Evolutionary conservation across 2,329 filamentous ascomycete genomes (phyloP).

Genomic region (Fusarium irregulare): DNA sequence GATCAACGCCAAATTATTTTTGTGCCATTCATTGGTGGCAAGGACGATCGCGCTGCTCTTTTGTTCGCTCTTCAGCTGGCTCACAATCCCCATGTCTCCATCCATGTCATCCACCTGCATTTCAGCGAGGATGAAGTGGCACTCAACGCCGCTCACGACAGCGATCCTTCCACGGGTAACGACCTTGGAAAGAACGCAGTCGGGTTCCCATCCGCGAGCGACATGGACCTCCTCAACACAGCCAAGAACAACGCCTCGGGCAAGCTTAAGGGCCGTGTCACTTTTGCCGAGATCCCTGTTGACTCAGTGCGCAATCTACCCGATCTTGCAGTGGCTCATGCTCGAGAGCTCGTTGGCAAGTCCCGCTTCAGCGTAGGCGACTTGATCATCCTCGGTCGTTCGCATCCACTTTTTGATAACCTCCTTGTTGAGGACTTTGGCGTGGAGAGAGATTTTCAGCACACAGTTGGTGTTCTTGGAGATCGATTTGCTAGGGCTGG

Average conservation of each 20-base stretch:
- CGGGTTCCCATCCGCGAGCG: conserved; percentile 31
- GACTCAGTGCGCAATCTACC: conserved; percentile 43
- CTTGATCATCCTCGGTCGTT: conserved; percentile 45
- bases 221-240: conserved; percentile 47
- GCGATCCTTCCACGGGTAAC: conserved; percentile 20
- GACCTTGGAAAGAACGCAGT: conserved; percentile 18
- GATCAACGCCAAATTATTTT: conserved; percentile 86
- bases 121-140: conserved; percentile 37
- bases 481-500: conserved; percentile 43
- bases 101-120: conserved; percentile 71
- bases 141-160: not conserved
- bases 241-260: conserved; percentile 34
- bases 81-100: conserved; percentile 81
- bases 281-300: conserved; percentile 38
- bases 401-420: conserved; percentile 29
- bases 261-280: conserved; percentile 37
- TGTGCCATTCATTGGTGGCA: conserved; percentile 85
- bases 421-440: conserved; percentile 36
- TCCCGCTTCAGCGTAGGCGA: conserved; percentile 43
- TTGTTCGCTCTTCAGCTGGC: conserved; percentile 86
- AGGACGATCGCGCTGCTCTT: conserved; percentile 83
- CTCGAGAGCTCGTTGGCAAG: conserved; percentile 40
- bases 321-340: conserved; percentile 40
- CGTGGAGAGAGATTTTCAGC: conserved; percentile 44
- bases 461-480: conserved; percentile 44